Evolutionary conservation across 1,139 yeast genomes (phyloP).

Genomic region (Hyphopichia khmerensis): DNA sequence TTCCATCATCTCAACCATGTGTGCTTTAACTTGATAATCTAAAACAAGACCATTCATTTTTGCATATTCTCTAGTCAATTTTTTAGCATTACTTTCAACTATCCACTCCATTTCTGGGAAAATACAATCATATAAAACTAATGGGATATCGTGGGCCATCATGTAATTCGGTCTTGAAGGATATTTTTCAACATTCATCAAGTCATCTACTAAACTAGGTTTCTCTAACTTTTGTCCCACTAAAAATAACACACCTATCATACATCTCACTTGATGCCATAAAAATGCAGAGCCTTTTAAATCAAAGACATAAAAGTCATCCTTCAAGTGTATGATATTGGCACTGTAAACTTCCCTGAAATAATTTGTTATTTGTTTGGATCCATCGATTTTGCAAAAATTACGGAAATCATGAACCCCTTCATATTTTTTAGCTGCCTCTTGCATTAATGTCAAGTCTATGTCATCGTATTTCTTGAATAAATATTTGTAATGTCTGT

Average conservation of each 20-base stretch:
- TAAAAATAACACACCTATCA: conserved; percentile 79
- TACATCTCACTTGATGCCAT: conserved; percentile 98
- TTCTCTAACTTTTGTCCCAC: conserved; percentile 78
- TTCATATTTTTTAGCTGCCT: conserved; percentile 62
- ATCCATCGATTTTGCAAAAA: conserved; percentile 91
- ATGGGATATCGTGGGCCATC: conserved; percentile 91
- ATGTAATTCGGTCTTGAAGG: conserved; percentile 80
- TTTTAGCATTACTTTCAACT: conserved; percentile 23
- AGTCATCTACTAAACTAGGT: conserved; percentile 53
- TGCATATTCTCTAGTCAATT: conserved; percentile 23
- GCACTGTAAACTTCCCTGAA: conserved; percentile 56
- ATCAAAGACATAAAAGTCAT: conserved; percentile 65
- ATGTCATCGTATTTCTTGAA: conserved; percentile 54
- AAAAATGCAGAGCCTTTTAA: conserved; percentile 86
- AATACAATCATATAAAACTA: conserved; percentile 85
- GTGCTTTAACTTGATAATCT: conserved; percentile 38
- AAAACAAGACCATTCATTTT: conserved; percentile 26
- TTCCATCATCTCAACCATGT: conserved; percentile 31
- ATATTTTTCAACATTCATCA: conserved; percentile 56
- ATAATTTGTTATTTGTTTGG: conserved; percentile 84
- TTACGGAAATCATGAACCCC: conserved; percentile 93
- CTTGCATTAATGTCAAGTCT: conserved; percentile 63
- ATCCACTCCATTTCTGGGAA: conserved; percentile 73
- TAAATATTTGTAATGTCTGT: conserved; percentile 82
- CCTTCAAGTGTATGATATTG: conserved; percentile 43